These are phyloP conservation scores for Leonotis leonurus DNA, from an alignment of 257 asterid genomes.

Conservation along the genomic window DNA sequence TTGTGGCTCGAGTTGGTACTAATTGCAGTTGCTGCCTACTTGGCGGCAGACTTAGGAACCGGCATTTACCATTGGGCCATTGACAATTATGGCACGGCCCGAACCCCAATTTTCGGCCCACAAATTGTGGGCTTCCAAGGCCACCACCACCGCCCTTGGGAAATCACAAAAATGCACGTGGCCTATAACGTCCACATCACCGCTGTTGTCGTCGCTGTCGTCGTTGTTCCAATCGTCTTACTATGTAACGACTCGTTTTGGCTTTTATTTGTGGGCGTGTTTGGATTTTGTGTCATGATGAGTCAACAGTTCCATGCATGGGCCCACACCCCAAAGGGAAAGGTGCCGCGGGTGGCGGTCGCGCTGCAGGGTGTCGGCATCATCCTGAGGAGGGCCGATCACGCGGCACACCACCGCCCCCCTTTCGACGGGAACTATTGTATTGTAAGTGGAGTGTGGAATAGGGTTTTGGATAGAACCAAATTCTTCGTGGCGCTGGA, in stretches of 20 bases:
- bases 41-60: slow-evolving; percentile 27
- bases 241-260: background rate
- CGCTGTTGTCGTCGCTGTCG: slow-evolving; percentile 18
- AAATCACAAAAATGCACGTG: slow-evolving; percentile 13
- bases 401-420: slow-evolving; percentile 68
- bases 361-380: slow-evolving; percentile 75
- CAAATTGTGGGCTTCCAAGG: slow-evolving; percentile 31
- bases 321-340: slow-evolving; percentile 66
- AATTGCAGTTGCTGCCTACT: slow-evolving; percentile 25
- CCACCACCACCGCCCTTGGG: slow-evolving; percentile 42
- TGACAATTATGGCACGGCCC: slow-evolving; percentile 35
- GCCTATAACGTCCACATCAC: slow-evolving; percentile 26
- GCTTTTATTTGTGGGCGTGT: slow-evolving; percentile 24
- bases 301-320: slow-evolving; percentile 84
- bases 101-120: slow-evolving; percentile 33
- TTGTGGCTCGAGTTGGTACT: slow-evolving; percentile 2
- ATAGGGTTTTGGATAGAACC: slow-evolving; percentile 37
- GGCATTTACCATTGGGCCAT: slow-evolving; percentile 48
- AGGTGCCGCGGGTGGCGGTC: slow-evolving; percentile 54
- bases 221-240: background rate
- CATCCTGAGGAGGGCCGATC: slow-evolving; percentile 43
- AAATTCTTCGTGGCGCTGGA: slow-evolving; percentile 53
- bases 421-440: slow-evolving; percentile 74
- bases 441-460: slow-evolving; percentile 80
- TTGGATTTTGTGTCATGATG: slow-evolving; percentile 29